Evolutionary conservation across 140 eudicot species (phyloP).

Genomic region (Ambrosia hybrid): DNA sequence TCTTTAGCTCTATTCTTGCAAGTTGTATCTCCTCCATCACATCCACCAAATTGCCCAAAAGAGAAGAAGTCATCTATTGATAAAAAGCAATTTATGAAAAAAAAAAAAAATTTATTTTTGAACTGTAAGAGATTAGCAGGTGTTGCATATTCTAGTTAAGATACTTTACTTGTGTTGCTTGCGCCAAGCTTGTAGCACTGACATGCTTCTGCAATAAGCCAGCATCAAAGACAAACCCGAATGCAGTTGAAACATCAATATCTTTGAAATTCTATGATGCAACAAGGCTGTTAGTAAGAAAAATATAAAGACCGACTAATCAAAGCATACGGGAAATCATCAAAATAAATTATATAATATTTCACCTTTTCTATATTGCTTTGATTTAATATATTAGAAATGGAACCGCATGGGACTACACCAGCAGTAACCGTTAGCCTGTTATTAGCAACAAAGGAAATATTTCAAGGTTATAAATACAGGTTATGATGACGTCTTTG

Average conservation of each 20-base stretch:
- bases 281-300: background rate
- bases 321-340: background rate
- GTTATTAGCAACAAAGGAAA: constrained; percentile 9
- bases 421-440: constrained; percentile 45
- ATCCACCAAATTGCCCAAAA: constrained; percentile 71
- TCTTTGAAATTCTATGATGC: constrained; percentile 56
- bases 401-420: constrained; percentile 40
- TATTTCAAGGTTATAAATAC: background rate
- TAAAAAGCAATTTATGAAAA: background rate
- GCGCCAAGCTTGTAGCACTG: constrained; percentile 55
- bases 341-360: background rate
- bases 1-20: constrained; percentile 62
- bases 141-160: background rate
- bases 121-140: background rate
- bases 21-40: constrained; percentile 73
- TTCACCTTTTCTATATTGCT: constrained; percentile 58
- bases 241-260: constrained; percentile 70
- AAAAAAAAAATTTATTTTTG: background rate
- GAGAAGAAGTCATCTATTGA: constrained; percentile 60
- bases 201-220: constrained; percentile 41
- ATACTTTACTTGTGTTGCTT: constrained; percentile 73
- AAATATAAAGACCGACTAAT: background rate
- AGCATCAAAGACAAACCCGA: constrained; percentile 56
- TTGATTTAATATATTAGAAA: constrained; percentile 44
- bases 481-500: background rate